Base-by-base conservation (phyloP, 805 yeast genomes). In the Phaffomyces thermotolerans region DNA sequence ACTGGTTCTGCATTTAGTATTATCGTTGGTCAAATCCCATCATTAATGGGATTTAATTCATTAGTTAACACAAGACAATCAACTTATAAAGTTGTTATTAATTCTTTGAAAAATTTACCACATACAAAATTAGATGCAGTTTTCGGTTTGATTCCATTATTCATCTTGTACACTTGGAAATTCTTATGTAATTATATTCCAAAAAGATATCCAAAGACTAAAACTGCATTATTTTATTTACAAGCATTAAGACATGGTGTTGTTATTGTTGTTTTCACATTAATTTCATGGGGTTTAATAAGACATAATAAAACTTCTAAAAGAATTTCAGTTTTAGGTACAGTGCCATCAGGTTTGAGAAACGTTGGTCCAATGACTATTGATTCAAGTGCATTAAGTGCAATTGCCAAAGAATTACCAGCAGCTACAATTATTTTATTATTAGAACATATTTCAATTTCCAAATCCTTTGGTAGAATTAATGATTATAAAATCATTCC, bases 401-500 rank as follows among this genome's bases (percentile, higher is more conserved):
- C 73, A 31, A 64, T 90, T 62, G 93, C 85, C 13, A 65, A 81
- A 4, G 91, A 89, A 56, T 66, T 90, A 40, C 97, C 97, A 8
- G 91, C 90, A 38, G 83, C 96, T 14, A 75, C 81, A 18, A 83
- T 90, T 53, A 80, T 90, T 47, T 72, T 90, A 54, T 74, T 90
- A 51, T 72, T 90, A 53, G 97, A 90, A 64, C 97, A 90, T 63
- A 90, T 90, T 59, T 89, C 97, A 41, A 90, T 90, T 54, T 73
- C 97, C 41, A 90, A 89, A 64, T 87, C 96, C 1, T 90, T 90
- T 59, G 97, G 96, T 44, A 77, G 97, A 65, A 69, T 89, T 52
- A 89, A 90, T 60, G 95, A 87, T 61, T 90, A 90, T 66, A 87
- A 86, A 56, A 82, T 90, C 55, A 76, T 81, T 47, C 96, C 97